Evolutionary conservation across 768 basidiomycete genomes (phyloP), one percentile per base, ranked within the genome.

Genomic region (Astraeus odoratus): DNA sequence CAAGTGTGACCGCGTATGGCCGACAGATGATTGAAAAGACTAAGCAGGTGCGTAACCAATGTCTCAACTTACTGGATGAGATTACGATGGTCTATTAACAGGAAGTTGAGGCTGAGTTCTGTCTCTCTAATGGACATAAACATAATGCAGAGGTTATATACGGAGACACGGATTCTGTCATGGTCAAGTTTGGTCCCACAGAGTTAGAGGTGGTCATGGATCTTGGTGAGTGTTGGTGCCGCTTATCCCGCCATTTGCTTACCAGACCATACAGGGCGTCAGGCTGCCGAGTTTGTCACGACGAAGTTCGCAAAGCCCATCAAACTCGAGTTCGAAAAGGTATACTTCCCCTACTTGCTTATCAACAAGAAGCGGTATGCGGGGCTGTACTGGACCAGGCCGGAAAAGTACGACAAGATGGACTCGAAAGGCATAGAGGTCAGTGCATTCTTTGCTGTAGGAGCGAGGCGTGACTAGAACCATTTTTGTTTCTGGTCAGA

Each of bases 311-410:
- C 93, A 56, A 84, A 86, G 57, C 96, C 95, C 0, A 98, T 98
- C 72, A 98, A 98, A 64, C 80, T 99, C 22, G 95, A 99, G 65
- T 99, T 99, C 67, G 96, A 99, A 62, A 98, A 99, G 63, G 94
- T 98, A 5, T 99, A 99, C 67, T 98, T 87, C 63, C 96, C 96
- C 4, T 99, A 98, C 65, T 67, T 99, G 43, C 81, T 99, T 39
- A 99, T 99, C 67, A 98, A 73, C 75, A 99, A 99, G 69, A 99
- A 99, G 68, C 83, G 96, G 36, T 99, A 99, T 65, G 96, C 96
- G 2, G 96, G 96, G 5, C 67, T 98, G 46, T 98, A 99, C 61
- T 99, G 96, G 96, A 98, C 96, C 1, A 83, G 80, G 51, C 70
- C 84, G 10, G 94, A 97, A 33, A 96, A 92, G 60, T 95, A 88